Base-by-base conservation (phyloP, 352 stramenopile species). In the Globisporangium parvum region DNA sequence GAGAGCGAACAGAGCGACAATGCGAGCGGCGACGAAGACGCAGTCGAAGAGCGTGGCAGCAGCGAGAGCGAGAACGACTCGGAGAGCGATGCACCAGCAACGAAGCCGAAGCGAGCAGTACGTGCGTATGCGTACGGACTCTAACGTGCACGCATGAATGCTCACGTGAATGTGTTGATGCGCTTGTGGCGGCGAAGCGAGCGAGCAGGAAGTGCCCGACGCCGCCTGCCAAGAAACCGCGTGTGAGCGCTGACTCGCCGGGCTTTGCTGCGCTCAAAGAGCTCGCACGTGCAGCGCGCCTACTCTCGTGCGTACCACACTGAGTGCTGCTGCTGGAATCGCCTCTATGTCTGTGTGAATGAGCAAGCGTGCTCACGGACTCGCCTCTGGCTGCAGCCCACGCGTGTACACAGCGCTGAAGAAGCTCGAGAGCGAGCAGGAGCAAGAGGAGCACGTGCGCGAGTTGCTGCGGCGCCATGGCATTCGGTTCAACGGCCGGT, bases 211-310 rank as follows among this genome's bases (percentile, higher is more conserved):
- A 63, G 21, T 57, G 48, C 9, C 23, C 12, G 18, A 20, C 44
- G 2, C 48, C 55, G 31, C 31, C 62, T 1, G 35, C 28, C 10
- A 85, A 77, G 45, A 79, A 69, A 35, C 17, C 10, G 18, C 51
- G 35, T 3, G 46, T 65, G 52, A 56, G 54, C 14, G n/a, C 41
- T 2, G 74, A 90, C 18, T 65, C 81, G 6, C 60, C 69, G 0
- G 81, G 84, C 5, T 49, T 92, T 23, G 61, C 69, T 12, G 56
- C 73, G 12, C 70, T 94, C 17, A 94, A 91, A 47, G 75, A 88
- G 54, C 49, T 94, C 12, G 81, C 77, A 8, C 77, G 77, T 3
- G 82, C 75, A 4, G 80, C 81, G 24, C 76, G 84, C 1, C 50
- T 90, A 39, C 58, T 92, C 11, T 83, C 74, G 84, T 94, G 64